Evolutionary conservation across 2,329 filamentous ascomycete species (phyloP), one percentile per base, ranked within the genome.

Genomic region (Fusarium sp.): DNA sequence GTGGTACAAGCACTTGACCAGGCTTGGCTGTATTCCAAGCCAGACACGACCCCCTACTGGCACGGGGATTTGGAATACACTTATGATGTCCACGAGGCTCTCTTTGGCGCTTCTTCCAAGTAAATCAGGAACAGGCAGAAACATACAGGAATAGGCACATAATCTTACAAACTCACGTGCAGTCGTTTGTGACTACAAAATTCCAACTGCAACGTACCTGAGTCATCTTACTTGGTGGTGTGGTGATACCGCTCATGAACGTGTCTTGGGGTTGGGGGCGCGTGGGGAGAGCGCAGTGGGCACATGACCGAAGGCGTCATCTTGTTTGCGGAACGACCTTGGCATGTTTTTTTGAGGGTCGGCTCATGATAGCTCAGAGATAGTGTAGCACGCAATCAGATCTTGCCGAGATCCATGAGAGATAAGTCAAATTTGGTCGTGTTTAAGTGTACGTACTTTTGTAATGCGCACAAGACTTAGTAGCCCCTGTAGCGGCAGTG

Each of bases 1-100:
- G 90, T 97, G 17, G 86, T 97, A 11, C 80, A 90, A 76, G 90
- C 87, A 14, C 81, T 97, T 60, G 93, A 97, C 72, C 83, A 92
- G 78, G 93, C 92, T 5, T 97, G 94, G 94, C 68, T 84, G 72
- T 82, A 91, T n/a, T 83, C 87, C 14, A 95, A 94, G 82, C 76
- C 79, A 3, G 85, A 87, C 34, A 81, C 83, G 11, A 66, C 82
- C 10, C 80, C 82, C 50, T 88, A 88, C 72, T 88, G 85, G 85
- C 86, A 88, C 71, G 81, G 83, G 55, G 88, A 91, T 50, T 78
- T 92, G 55, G 85, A 87, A 77, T 93, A 93, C 72, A 86, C 83
- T 15, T 93, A 92, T 72, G 83, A 93, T 74, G 89, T 90, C 8
- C 79, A 84, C 72, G 81, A 88, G 77, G 87, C 84, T 15, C 73